Evolutionary conservation across 225 moss, liverwort and hornwort species (phyloP), one percentile per base, ranked within the genome.

Genomic region (Physcomitrellopsis africana): DNA sequence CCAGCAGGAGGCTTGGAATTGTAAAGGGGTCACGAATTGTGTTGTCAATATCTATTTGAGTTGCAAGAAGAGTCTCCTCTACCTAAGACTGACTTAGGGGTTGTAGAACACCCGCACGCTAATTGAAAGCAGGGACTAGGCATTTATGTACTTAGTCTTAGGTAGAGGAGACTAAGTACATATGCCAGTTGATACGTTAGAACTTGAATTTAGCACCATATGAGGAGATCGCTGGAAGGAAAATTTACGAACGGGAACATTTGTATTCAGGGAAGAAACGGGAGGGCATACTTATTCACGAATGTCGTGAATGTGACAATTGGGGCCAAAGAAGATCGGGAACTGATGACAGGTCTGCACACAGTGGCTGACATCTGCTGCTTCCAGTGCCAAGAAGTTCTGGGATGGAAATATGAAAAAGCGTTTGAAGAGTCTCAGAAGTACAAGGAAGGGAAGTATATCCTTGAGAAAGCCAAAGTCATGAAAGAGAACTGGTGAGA

Each of bases 371-470:
- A 99, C 74, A 94, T 99, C 55, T 89, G 84, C 65, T 99, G 97
- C 78, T 86, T 85, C 72, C 91, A 92, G 76, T 99, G 97, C 73
- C 89, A 93, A 76, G 94, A 99, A 80, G 90, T 94, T 64, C 80
- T 99, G 32, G 97, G 97, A 24, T 99, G 97, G 97, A 99, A 99
- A 73, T 99, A 99, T 53, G 97, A 99, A 60, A 99, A 86, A 75
- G 97, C 97, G 2, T 99, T 90, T 49, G 97, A 99, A 42, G 94
- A 99, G 76, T 65, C 90, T 10, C 94, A 99, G 82, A 99, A 94
- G 77, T 99, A 99, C 80, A 99, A 99, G 77, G 97, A 99, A 83
- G 97, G 97, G 10, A 99, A 99, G 55, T 99, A 83, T 23, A 94
- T 99, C 57, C 94, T 99, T 56, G 97, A 99, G 78, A 99, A 90